These are phyloP conservation scores for Myxozyma neotropica DNA, from an alignment of 805 yeast species.

Conservation along the genomic window DNA sequence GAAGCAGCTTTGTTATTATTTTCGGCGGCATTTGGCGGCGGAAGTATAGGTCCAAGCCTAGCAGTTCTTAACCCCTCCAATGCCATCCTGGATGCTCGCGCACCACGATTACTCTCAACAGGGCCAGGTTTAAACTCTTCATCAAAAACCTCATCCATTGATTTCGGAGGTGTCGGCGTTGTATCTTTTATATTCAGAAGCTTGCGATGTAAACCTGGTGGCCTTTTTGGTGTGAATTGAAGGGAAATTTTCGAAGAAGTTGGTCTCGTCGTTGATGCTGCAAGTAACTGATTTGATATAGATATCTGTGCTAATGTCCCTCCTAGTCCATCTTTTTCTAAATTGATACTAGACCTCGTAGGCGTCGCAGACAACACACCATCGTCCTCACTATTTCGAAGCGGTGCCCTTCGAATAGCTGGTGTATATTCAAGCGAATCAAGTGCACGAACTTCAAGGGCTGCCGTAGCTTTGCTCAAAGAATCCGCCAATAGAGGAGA, in stretches of 20 bases:
- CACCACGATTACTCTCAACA: not conserved
- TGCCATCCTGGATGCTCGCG: not conserved
- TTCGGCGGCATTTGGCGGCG: not conserved
- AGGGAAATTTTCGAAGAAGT: not conserved
- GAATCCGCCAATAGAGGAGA: conserved; percentile 5
- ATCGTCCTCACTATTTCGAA: not conserved
- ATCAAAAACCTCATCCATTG: not conserved
- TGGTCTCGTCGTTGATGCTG: too few relatives aligned
- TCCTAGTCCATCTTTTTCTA: too few relatives aligned
- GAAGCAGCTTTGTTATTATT: not conserved
- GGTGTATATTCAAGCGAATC: not conserved
- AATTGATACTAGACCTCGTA: too few relatives aligned
- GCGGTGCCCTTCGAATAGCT: not conserved
- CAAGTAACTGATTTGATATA: too few relatives aligned
- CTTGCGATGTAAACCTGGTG: not conserved
- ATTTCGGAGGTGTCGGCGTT: conserved; percentile 2
- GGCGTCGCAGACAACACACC: not conserved
- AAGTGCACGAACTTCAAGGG: not conserved
- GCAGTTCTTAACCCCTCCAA: not conserved
- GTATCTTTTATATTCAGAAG: not conserved
- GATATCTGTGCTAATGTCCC: too few relatives aligned
- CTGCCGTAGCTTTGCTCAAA: not conserved
- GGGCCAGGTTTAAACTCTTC: conserved; percentile 5
- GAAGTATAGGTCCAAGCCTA: not conserved
- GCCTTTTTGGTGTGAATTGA: not conserved